phyloP scores from a whole-genome alignment of 192 early-diverging fungal species.

The Backusella tuberculispora region DNA sequence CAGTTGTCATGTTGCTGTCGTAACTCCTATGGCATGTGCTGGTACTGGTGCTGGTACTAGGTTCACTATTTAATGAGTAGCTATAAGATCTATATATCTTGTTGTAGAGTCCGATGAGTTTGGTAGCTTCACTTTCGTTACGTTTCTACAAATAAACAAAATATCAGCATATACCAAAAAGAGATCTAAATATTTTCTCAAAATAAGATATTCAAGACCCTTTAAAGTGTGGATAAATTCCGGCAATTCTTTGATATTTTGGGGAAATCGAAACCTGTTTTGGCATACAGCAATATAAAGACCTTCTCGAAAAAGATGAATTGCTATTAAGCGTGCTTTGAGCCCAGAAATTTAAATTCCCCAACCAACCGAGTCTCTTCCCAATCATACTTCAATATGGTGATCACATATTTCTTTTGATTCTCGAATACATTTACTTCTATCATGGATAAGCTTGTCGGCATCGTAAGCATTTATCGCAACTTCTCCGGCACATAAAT shows the following conservation, averaged over 20 bases:
- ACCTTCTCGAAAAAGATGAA: conserved; percentile 4
- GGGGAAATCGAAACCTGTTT: not conserved
- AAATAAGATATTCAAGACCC: conserved; percentile 5
- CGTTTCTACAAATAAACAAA: not conserved
- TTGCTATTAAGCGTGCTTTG: conserved; percentile 6
- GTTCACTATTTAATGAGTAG: not conserved
- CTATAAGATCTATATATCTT: not conserved
- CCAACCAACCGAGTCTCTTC: conserved; percentile 6
- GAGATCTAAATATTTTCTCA: conserved; percentile 8
- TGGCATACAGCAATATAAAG: conserved; percentile 3
- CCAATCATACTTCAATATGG: conserved; percentile 4
- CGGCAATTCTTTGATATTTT: not conserved
- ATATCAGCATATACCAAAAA: not conserved
- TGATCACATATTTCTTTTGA: conserved; percentile 13
- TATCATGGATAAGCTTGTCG: conserved; percentile 8
- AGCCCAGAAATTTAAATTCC: conserved; percentile 1
- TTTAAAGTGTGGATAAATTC: not conserved
- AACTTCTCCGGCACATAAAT: conserved; percentile 17
- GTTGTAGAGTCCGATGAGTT: not conserved
- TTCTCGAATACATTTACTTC: conserved; percentile 10
- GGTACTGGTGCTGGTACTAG: not conserved
- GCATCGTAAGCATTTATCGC: not conserved
- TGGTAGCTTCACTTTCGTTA: not conserved
- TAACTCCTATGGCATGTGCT: not conserved
- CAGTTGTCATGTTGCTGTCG: not conserved